Conservation (phyloP, 371 early-diverging fungal genomes). For the Rhizopus sp. region DNA sequence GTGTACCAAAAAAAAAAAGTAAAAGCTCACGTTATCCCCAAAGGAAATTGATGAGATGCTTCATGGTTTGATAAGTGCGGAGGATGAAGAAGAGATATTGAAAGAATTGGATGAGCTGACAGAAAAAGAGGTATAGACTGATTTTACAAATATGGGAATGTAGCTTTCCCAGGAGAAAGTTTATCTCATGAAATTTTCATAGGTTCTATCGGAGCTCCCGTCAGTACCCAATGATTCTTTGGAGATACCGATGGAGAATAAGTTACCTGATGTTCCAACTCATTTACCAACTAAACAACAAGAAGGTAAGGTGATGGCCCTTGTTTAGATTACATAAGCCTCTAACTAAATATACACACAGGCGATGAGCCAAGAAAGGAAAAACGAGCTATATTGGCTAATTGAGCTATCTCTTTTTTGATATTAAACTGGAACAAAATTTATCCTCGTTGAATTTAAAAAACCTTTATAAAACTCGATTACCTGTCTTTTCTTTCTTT, state of each 20-base stretch:
- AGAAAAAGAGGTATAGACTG: conserved; percentile 38
- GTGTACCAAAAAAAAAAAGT: background rate
- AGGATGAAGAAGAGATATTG: conserved; percentile 87
- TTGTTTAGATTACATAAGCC: background rate
- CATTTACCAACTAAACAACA: conserved; percentile 22
- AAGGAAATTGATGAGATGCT: conserved; percentile 84
- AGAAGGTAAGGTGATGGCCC: conserved; percentile 7
- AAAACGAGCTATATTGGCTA: conserved; percentile 26
- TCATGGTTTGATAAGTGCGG: conserved; percentile 67
- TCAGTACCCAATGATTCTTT: conserved; percentile 27
- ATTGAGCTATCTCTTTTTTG: conserved; percentile 4
- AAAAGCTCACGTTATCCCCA: conserved; percentile 16
- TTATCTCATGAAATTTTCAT: background rate
- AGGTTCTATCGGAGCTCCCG: conserved; percentile 26
- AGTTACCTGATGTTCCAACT: conserved; percentile 38
- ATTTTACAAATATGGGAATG: background rate
- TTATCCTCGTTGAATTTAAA: background rate
- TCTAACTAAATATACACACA: conserved; percentile 3
- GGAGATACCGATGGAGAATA: conserved; percentile 9
- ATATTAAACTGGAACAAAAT: background rate
- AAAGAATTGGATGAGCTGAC: conserved; percentile 73
- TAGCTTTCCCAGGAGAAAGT: background rate
- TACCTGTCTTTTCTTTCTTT: background rate
- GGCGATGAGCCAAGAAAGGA: conserved; percentile 15
- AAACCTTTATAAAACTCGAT: background rate